Base-by-base conservation (phyloP, 768 basidiomycete genomes). In the Lentinula sp. region DNA sequence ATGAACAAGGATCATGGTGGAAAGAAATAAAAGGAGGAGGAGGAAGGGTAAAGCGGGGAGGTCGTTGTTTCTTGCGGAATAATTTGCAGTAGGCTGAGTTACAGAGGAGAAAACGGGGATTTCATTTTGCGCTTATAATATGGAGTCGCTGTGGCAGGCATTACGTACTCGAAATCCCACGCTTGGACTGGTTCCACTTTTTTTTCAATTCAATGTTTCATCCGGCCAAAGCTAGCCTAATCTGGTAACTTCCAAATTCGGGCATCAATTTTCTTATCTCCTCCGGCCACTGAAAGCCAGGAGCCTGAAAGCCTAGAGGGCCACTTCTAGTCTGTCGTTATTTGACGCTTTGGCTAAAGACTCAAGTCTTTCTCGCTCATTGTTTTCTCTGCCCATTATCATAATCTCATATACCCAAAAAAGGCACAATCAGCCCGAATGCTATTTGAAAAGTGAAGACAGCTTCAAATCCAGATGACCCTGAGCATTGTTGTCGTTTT, bases 1-100 rank as follows among this genome's bases (percentile, higher is more conserved):
- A 66, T 80, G 78, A 37, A 79, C 71, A 73, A 81, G 76, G 70
- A 82, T 75, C 80, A 82, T 82, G 67, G 69, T 71, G 58, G 35
- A 42, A 57, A 37, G 42, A 18, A 62, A 45, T 49, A 28, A 35
- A 49, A 42, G 61, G 46, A 46, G 48, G 37, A 61, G 64, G 63
- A 51, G 54, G 63, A 50, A 61, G 66, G 62, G 65, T 67, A 21
- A 34, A n/a, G 39, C 46, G 62, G 39, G 31, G 62, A 55, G 50
- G 59, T 50, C 50, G 59, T 55, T 31, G 32, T 34, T 52, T 42
- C 23, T 61, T 60, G 52, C 40, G 58, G 58, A 59, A 35, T 45
- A 37, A 48, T 59, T 28, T 43, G 9, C 45, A 28, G 32, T 37
- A 37, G 57, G 37, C 23, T 39, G 40, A 45, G 55, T 40, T 23